A percentile compares a stretch with the other conserved stretches of the same genome.
Conservation (phyloP, 192 early-diverging fungal species). For the Dissophora ornata region DNA sequence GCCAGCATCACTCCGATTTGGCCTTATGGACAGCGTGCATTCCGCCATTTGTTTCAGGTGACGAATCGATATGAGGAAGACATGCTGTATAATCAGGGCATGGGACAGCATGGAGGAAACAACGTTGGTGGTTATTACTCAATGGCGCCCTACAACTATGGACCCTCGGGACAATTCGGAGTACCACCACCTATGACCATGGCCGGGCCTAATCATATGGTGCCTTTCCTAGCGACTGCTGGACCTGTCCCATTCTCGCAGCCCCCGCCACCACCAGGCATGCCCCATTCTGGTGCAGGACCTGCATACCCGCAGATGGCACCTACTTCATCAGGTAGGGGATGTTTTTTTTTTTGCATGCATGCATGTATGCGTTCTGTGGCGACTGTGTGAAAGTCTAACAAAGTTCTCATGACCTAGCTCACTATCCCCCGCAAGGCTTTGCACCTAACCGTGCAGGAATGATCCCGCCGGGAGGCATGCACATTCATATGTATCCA, state of each 20-base stretch:
- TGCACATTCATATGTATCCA: conserved; percentile 64
- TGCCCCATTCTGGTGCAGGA: conserved; percentile 56
- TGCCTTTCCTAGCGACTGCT: conserved; percentile 21
- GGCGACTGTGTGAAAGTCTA: no score
- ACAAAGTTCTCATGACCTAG: conserved; percentile 25
- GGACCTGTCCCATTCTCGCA: conserved; percentile 42
- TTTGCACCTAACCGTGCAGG: conserved; percentile 60
- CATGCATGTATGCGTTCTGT: no score
- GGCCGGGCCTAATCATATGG: conserved; percentile 55
- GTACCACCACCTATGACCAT: conserved; percentile 63
- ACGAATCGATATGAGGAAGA: conserved; percentile 63
- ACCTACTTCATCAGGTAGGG: conserved; percentile 56
- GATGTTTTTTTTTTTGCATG: background rate
- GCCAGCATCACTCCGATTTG: conserved; percentile 61
- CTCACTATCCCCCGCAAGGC: conserved; percentile 61
- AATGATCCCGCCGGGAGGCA: conserved; percentile 62
- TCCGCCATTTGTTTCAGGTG: conserved; percentile 63
- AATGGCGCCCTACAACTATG: conserved; percentile 49
- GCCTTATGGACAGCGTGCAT: conserved; percentile 65
- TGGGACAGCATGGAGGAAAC: conserved; percentile 53
- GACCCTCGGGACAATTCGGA: conserved; percentile 46
- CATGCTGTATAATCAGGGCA: conserved; percentile 53
- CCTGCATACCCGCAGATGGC: conserved; percentile 66
- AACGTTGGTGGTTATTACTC: conserved; percentile 56
- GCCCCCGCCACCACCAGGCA: conserved; percentile 33